Percentiles rank a stretch among this genome's conserved stretches.
Evolutionary conservation across 345 rosid species (phyloP).

Genomic region (Salix exigua): DNA sequence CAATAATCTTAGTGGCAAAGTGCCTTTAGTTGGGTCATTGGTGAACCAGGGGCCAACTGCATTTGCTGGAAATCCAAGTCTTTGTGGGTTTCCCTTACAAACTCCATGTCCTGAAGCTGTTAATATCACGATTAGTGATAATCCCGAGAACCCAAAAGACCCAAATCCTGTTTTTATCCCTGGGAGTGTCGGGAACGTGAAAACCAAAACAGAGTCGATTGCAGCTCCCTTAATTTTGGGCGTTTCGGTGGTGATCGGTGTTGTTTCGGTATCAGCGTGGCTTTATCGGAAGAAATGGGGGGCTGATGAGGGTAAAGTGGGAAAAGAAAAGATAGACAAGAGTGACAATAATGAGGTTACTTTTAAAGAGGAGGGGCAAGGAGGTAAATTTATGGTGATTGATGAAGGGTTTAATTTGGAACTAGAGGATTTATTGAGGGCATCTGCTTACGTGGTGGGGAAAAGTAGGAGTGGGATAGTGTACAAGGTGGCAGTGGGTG

Average conservation of each 20-base stretch:
- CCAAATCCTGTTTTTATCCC: slow-evolving; percentile 19
- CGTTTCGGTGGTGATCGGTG: slow-evolving; percentile 53
- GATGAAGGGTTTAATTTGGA: slow-evolving; percentile 83
- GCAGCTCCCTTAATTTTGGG: slow-evolving; percentile 63
- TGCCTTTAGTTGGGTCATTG: slow-evolving; percentile 78
- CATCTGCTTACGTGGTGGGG: slow-evolving; percentile 90
- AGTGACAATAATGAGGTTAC: not conserved
- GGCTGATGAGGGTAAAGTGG: slow-evolving; percentile 26
- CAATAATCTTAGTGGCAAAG: slow-evolving; percentile 77
- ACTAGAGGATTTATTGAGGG: slow-evolving; percentile 84
- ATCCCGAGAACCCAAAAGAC: slow-evolving; percentile 40
- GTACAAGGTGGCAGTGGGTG: slow-evolving; percentile 69
- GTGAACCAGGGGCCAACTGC: slow-evolving; percentile 97
- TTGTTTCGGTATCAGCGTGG: slow-evolving; percentile 59
- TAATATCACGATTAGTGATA: slow-evolving; percentile 33
- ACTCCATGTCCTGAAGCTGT: slow-evolving; percentile 55
- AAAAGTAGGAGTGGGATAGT: slow-evolving; percentile 85
- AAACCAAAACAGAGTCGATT: slow-evolving; percentile 35
- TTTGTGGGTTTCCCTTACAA: slow-evolving; percentile 85
- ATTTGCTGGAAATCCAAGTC: slow-evolving; percentile 67
- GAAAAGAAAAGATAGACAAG: slow-evolving; percentile 15
- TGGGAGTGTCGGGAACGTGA: slow-evolving; percentile 17
- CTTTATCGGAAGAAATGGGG: slow-evolving; percentile 44
- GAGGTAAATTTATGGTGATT: slow-evolving; percentile 58
- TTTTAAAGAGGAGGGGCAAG: slow-evolving; percentile 44